Evolutionary conservation across 1,284 basidiomycete genomes (phyloP).

Genomic region (Cystobasidium sp.): DNA sequence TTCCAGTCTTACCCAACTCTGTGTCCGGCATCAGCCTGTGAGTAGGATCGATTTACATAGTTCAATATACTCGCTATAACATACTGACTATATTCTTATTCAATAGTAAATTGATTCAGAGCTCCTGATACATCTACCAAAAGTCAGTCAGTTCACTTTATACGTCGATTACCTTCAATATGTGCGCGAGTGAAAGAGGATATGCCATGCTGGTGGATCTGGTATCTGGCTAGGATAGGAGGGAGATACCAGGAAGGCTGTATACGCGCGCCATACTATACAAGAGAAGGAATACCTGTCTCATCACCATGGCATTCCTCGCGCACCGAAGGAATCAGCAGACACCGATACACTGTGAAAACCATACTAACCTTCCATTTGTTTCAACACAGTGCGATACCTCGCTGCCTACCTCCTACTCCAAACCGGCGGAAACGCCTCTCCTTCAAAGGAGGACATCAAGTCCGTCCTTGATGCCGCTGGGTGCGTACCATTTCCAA

Average conservation of each 20-base stretch:
- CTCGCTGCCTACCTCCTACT: conserved; percentile 98
- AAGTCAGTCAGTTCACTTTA: conserved; percentile 10
- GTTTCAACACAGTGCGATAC: conserved; percentile 73
- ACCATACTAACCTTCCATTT: background rate
- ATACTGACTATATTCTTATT: background rate
- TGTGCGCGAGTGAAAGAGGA: background rate
- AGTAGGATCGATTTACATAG: background rate
- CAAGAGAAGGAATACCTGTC: too few relatives aligned
- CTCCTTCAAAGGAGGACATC: conserved; percentile 85
- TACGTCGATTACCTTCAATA: conserved; percentile 4
- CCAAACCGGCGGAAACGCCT: conserved; percentile 86
- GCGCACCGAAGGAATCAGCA: background rate
- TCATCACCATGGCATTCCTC: background rate
- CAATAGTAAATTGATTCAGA: conserved; percentile 39
- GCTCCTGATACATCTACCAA: conserved; percentile 17
- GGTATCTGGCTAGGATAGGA: background rate
- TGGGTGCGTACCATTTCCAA: too few relatives aligned
- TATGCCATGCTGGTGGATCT: background rate
- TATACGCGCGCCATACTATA: background rate
- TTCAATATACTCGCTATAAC: background rate
- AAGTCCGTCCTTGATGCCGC: conserved; percentile 85
- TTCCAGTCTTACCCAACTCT: conserved; percentile 18
- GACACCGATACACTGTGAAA: background rate
- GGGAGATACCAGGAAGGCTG: background rate
- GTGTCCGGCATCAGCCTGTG: conserved; percentile 35